Conservation (phyloP, 2,329 filamentous ascomycete species). For the Rhinocladiella similis region DNA sequence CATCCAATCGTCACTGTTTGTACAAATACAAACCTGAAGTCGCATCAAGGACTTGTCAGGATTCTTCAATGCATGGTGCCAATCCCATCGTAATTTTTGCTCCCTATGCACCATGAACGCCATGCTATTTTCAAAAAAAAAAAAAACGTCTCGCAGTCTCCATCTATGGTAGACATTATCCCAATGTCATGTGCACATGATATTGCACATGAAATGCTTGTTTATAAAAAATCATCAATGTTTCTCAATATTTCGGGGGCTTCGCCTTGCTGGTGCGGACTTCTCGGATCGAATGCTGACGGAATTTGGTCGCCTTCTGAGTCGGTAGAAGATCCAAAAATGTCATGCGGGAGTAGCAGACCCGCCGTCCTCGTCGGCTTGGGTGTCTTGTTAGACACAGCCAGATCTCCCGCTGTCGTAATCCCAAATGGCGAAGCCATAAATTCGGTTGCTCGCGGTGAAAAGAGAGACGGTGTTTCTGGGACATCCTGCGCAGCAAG, state of each 20-base stretch:
- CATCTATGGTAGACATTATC: slow-evolving; percentile 22
- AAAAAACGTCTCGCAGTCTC: slow-evolving; percentile 15
- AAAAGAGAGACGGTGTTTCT: slow-evolving; percentile 42
- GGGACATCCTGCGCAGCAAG: slow-evolving; percentile 41
- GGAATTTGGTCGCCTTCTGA: slow-evolving; percentile 9
- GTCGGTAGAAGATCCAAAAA: not conserved
- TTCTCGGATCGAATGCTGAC: slow-evolving; percentile 26
- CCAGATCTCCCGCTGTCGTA: slow-evolving; percentile 37
- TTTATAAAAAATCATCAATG: slow-evolving; percentile 31
- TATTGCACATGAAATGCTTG: slow-evolving; percentile 2
- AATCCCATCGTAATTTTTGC: slow-evolving; percentile 4
- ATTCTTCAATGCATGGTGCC: not conserved
- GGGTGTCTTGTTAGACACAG: slow-evolving; percentile 6
- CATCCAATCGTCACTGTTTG: slow-evolving; percentile 22
- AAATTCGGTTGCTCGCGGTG: slow-evolving; percentile 46
- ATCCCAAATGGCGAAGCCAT: slow-evolving; percentile 40
- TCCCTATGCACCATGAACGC: slow-evolving; percentile 19
- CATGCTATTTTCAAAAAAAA: slow-evolving; percentile 22
- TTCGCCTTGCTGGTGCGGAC: slow-evolving; percentile 30
- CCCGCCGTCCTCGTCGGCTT: slow-evolving; percentile 3
- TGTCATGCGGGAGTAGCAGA: slow-evolving; percentile 12
- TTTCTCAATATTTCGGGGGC: slow-evolving; percentile 27
- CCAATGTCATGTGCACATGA: slow-evolving; percentile 9
- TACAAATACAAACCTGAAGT: slow-evolving; percentile 11
- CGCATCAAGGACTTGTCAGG: not conserved